Percentiles rank a stretch among this genome's conserved stretches.
Evolutionary conservation across 2,329 filamentous ascomycete species (phyloP).

Genomic region (Penicillium griseofulvum): DNA sequence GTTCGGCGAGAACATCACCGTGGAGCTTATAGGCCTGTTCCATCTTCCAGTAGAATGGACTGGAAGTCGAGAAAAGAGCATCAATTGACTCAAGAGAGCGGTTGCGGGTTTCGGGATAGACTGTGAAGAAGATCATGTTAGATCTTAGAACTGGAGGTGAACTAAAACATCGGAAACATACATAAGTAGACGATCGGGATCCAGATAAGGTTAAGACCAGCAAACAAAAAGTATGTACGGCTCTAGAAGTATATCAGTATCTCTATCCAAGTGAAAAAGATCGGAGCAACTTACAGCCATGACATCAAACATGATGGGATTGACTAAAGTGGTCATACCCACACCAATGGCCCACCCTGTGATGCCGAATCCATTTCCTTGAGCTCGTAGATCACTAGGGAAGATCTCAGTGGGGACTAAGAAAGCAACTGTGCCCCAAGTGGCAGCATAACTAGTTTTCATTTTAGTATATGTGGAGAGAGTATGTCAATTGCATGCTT

Average conservation of each 20-base stretch:
- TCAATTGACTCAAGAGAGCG: conserved; percentile 55
- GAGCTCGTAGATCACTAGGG: conserved; percentile 56
- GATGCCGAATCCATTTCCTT: conserved; percentile 59
- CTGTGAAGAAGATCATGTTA: conserved; percentile 12
- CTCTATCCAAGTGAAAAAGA: background rate
- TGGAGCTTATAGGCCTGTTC: conserved; percentile 40
- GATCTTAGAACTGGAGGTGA: background rate
- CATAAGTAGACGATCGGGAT: conserved; percentile 52
- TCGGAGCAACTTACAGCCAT: conserved; percentile 25
- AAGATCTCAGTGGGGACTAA: conserved; percentile 57
- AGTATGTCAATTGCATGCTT: background rate
- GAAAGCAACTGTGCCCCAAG: conserved; percentile 54
- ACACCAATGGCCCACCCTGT: conserved; percentile 60
- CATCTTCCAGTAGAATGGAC: conserved; percentile 49
- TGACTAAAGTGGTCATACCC: conserved; percentile 55
- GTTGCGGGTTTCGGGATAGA: conserved; percentile 54
- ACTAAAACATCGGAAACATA: background rate
- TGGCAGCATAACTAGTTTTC: conserved; percentile 45
- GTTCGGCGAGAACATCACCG: conserved; percentile 30
- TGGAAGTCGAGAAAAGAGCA: conserved; percentile 49
- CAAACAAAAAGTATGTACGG: conserved; percentile 54
- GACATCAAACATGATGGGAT: conserved; percentile 51
- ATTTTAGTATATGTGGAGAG: background rate
- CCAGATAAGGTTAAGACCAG: conserved; percentile 51
- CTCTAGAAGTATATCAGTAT: conserved; percentile 25